Evolutionary conservation across 2,329 filamentous ascomycete genomes (phyloP).

Genomic region (Xylaria sp.): DNA sequence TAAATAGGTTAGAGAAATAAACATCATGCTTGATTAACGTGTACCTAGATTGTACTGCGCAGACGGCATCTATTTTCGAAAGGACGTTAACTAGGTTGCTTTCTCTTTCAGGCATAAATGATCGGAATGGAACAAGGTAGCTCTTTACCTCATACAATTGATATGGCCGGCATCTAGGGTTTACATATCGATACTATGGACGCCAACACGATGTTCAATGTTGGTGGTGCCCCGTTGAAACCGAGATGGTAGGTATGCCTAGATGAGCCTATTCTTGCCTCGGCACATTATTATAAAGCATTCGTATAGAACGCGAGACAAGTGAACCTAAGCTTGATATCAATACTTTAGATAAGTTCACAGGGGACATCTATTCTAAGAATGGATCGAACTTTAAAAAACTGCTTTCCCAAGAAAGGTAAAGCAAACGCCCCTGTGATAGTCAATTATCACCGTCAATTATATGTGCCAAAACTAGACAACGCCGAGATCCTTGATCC

Average conservation of each 20-base stretch:
- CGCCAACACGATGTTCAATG: not conserved
- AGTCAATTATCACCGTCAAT: too few species aligned
- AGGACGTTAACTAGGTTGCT: not conserved
- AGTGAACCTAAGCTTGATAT: not conserved
- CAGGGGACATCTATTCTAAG: not conserved
- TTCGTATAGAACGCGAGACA: not conserved
- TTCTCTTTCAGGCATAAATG: conserved; percentile 16
- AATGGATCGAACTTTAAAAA: not conserved
- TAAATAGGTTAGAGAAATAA: conserved; percentile 8
- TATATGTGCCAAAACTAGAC: conserved; percentile 14
- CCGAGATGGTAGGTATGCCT: not conserved
- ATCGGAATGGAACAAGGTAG: conserved; percentile 6
- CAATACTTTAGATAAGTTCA: not conserved
- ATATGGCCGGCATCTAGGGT: not conserved
- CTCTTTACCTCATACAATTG: not conserved
- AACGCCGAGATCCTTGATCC: conserved; percentile 23
- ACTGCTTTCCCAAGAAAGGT: conserved; percentile 6
- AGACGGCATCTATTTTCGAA: not conserved
- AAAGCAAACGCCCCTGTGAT: conserved; percentile 3
- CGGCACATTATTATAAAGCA: too few species aligned
- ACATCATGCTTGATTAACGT: too few species aligned
- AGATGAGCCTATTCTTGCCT: not conserved
- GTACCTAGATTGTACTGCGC: too few species aligned
- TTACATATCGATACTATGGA: not conserved
- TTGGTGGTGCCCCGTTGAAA: not conserved